Evolutionary conservation across 2,329 filamentous ascomycete genomes (phyloP), one percentile per base, ranked within the genome.

Genomic region (Pyricularia pennisetigena): DNA sequence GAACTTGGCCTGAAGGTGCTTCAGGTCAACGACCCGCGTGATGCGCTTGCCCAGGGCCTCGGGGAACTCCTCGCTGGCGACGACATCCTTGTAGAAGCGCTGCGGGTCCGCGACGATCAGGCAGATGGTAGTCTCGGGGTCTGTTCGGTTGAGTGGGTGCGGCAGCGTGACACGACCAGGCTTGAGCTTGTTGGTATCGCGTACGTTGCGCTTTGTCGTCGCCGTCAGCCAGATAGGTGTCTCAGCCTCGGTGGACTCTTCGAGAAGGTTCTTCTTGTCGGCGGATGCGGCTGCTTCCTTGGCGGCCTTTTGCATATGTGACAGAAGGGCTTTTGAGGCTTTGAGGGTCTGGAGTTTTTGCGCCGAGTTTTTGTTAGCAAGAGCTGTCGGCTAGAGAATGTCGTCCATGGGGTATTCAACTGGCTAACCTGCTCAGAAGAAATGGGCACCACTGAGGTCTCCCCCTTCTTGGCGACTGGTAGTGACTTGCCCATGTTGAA

Each of bases 21-120:
- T 85, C 72, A 94, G 82, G 74, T 93, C 93, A 74, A 98, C 90
- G 64, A 99, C 86, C 72, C 88, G 86, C 67, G 87, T 89, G 75
- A 94, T 88, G 73, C 88, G 86, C 75, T 86, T 85, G 74, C 86
- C 83, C 70, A 93, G 83, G 64, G 84, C 83, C 69, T 83, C 81
- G 35, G 90, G 90, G 81, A 93, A 94, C 30, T 87, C 85, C 61
- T 90, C 86, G 68, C 90, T 87, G 67, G 88, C 89, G 71, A 97
- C 85, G 64, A 96, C 85, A 78, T 98, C 90, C 83, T 98, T 98
- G 85, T 95, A 97, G 68, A 88, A 86, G 72, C 93, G 88, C 83
- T 97, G 93, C 28, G 87, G 87, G 74, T 88, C 85, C 73, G 93
- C 92, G 62, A 74, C 75, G 69, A 97, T 96, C 70, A 97, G 83